Conservation (phyloP, 441 rosid genomes). For the Arabidopsis lyrata region DNA sequence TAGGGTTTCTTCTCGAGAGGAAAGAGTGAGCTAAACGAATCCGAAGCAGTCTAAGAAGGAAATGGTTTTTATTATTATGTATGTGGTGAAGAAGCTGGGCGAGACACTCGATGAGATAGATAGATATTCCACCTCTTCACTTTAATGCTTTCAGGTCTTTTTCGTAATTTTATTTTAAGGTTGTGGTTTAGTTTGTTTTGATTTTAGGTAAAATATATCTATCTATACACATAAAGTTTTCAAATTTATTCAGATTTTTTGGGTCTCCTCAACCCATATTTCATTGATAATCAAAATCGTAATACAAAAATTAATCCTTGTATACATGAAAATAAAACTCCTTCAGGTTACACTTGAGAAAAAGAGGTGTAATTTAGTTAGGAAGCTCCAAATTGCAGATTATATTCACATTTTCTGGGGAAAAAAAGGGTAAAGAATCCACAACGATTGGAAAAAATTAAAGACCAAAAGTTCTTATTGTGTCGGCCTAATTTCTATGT, state of each 20-base stretch:
- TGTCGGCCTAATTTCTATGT: not conserved
- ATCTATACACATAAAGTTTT: not conserved
- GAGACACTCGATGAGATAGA: slow-evolving; percentile 26
- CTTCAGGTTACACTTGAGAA: too few relatives aligned
- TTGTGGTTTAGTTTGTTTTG: not conserved
- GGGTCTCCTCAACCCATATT: not conserved
- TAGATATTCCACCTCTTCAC: not conserved
- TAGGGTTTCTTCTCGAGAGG: slow-evolving; percentile 6
- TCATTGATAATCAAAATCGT: too few relatives aligned
- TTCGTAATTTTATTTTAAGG: not conserved
- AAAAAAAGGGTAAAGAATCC: not conserved
- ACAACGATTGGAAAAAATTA: not conserved
- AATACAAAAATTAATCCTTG: too few relatives aligned
- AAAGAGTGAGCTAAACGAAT: not conserved
- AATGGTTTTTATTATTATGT: not conserved
- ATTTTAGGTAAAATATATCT: not conserved
- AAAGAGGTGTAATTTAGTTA: too few relatives aligned
- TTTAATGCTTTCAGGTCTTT: slow-evolving; percentile 12
- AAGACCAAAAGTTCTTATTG: not conserved
- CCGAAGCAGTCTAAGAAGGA: not conserved
- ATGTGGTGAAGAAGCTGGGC: slow-evolving; percentile 35
- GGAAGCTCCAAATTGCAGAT: not conserved
- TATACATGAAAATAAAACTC: too few relatives aligned
- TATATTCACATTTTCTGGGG: not conserved
- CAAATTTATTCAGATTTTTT: not conserved